Conservation (phyloP, 352 stramenopile species). For the Paralagenidium karlingii region DNA sequence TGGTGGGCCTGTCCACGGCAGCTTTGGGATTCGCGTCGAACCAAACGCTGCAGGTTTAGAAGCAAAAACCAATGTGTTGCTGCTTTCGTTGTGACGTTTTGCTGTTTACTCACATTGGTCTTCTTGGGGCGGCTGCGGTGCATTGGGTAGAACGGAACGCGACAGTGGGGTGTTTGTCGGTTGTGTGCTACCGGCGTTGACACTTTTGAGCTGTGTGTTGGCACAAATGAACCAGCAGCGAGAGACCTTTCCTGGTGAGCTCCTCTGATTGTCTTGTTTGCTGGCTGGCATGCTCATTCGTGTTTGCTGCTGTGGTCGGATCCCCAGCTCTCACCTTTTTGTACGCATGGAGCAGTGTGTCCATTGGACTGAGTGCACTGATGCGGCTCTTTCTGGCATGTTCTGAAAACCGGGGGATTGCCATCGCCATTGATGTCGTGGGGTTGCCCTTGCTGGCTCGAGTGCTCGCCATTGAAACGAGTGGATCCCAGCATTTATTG, state of each 20-base stretch:
- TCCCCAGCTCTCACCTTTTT: constrained; percentile 29
- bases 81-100: too few species aligned
- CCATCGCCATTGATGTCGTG: constrained; percentile 21
- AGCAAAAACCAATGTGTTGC: too few species aligned
- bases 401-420: constrained; percentile 18
- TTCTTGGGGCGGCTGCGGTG: not conserved
- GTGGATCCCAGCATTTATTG: constrained; percentile 3
- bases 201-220: constrained; percentile 42
- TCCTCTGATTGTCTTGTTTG: too few species aligned
- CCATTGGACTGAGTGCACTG: constrained; percentile 26
- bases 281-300: constrained; percentile 7
- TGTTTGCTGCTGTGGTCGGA: not conserved
- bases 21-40: too few species aligned
- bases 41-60: too few species aligned
- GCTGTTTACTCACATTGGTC: too few species aligned
- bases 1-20: too few species aligned
- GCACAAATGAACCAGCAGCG: constrained; percentile 12
- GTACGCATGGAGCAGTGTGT: constrained; percentile 39
- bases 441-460: constrained; percentile 14
- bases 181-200: constrained; percentile 38
- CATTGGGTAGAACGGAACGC: constrained; percentile 21
- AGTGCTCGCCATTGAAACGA: constrained; percentile 9
- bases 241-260: too few species aligned
- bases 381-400: constrained; percentile 26
- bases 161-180: constrained; percentile 45